These are phyloP conservation scores for Colletotrichum euphorbiae DNA, from an alignment of 2,329 filamentous ascomycete species.

Conservation along the genomic window DNA sequence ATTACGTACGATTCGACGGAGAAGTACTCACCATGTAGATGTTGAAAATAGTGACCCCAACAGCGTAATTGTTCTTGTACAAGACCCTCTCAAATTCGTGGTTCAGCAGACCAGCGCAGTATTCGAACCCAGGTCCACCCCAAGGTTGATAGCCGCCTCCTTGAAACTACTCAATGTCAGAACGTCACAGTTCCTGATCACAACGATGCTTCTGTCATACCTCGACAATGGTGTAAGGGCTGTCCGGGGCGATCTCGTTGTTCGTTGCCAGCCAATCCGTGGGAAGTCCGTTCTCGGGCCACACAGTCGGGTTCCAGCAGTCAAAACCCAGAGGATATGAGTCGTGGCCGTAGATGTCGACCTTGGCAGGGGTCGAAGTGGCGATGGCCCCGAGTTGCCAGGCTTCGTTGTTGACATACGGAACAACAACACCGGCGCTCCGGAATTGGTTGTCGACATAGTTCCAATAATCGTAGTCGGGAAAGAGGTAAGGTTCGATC, in stretches of 20 bases:
- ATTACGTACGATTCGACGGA: too few species aligned
- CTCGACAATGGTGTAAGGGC: conserved; percentile 75
- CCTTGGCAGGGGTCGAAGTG: conserved; percentile 38
- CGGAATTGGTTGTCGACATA: conserved; percentile 73
- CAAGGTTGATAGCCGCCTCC: conserved; percentile 76
- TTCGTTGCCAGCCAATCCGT: conserved; percentile 69
- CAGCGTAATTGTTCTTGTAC: conserved; percentile 77
- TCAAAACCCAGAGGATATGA: conserved; percentile 59
- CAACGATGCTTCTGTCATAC: conserved; percentile 42
- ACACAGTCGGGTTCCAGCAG: conserved; percentile 61
- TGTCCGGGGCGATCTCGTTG: conserved; percentile 67
- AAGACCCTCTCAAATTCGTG: conserved; percentile 78
- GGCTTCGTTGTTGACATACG: conserved; percentile 77
- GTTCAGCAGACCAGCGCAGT: conserved; percentile 72
- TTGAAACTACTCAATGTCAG: conserved; percentile 58
- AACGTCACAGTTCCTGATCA: not conserved
- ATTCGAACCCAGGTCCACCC: conserved; percentile 75
- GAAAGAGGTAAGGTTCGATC: conserved; percentile 57
- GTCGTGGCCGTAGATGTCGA: conserved; percentile 63
- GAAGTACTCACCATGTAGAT: conserved; percentile 72
- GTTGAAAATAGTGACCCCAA: conserved; percentile 73
- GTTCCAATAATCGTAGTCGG: conserved; percentile 73
- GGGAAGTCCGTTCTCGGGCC: conserved; percentile 68
- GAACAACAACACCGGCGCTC: conserved; percentile 74
- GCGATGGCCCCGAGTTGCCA: conserved; percentile 47